Evolutionary conservation across 805 yeast genomes (phyloP).

Genomic region (Maudiozyma serrabonitensis): DNA sequence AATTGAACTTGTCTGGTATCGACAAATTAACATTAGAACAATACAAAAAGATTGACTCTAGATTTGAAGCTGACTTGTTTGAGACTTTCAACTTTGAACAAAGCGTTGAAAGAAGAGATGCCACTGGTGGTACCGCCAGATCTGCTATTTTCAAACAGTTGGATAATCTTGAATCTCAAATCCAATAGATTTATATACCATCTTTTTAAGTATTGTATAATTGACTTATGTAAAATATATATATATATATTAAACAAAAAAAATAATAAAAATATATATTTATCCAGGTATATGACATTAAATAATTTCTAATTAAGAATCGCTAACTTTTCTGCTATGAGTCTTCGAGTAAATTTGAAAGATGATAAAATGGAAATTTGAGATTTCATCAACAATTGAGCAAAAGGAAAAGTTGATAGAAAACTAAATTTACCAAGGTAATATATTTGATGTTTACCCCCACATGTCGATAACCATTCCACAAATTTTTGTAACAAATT

Average conservation of each 20-base stretch:
- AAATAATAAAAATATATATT: background rate
- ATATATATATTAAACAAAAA: background rate
- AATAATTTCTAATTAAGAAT: background rate
- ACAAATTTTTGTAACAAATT: slow-evolving; percentile 9
- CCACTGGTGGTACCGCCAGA: slow-evolving; percentile 96
- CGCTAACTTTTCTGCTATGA: background rate
- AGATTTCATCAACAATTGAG: background rate
- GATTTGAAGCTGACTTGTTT: slow-evolving; percentile 74
- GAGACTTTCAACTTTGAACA: slow-evolving; percentile 86
- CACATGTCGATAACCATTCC: slow-evolving; percentile 9
- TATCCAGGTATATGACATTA: too few species aligned
- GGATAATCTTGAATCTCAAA: slow-evolving; percentile 24
- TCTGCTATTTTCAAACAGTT: slow-evolving; percentile 78
- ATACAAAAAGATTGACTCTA: slow-evolving; percentile 64
- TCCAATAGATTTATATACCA: slow-evolving; percentile 4
- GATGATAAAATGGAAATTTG: background rate
- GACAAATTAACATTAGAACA: slow-evolving; percentile 74
- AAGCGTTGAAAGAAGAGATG: slow-evolving; percentile 92
- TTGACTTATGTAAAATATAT: background rate
- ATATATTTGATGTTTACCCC: slow-evolving; percentile 7
- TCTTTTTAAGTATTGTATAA: background rate
- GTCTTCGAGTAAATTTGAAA: background rate
- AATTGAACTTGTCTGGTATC: slow-evolving; percentile 63
- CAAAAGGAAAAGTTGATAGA: slow-evolving; percentile 3
- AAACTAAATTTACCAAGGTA: slow-evolving; percentile 20